Base-by-base conservation (phyloP, 1,284 basidiomycete genomes). In the Sanguinoderma infundibulare region DNA sequence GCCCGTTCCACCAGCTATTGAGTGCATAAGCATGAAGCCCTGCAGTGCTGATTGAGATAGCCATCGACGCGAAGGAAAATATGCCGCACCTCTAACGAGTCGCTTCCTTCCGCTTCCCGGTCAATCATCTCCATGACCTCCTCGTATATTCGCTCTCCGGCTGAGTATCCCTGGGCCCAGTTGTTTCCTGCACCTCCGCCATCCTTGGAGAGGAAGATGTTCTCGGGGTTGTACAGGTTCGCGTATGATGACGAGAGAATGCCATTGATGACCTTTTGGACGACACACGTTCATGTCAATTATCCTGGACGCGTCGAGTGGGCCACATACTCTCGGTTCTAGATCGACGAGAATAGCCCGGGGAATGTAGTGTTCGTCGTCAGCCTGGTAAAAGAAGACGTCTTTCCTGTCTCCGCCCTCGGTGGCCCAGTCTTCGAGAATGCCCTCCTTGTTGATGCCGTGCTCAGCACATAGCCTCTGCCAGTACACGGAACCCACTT, bases 41-140 rank as follows among this genome's bases (percentile, higher is more conserved):
- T 99, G 72, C 15, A 54, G n/a, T 17, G 22, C 36, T 6, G 52
- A 30, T 9, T 52, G 35, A 22, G 40, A 15, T n/a, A 32, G 39
- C 7, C 14, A 7, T 70, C 8, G 26, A n/a, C 7, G 28, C 26
- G 22, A 17, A 46, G 42, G 42, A 15, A 5, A 24, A 24, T 22
- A 38, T 9, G 44, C 28, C 83, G 62, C 60, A 96, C 97, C 87
- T 99, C 97, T 22, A 99, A 81, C 17, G 94, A 96, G 78, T 99
- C 98, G 74, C 95, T 97, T 3, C 98, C 97, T 73, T 99, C 98
- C 2, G 97, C 97, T 78, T 99, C 98, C 36, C 98, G 85, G 75
- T 99, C 98, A 60, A 99, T 88, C 96, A 99, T 98, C 76, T 99
- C 97, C 87, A 99, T 97, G 55, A 99, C 87, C 69, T 99, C 97